These are phyloP conservation scores for Amylostereum areolatum DNA, from an alignment of 1,284 basidiomycete species.

Conservation along the genomic window DNA sequence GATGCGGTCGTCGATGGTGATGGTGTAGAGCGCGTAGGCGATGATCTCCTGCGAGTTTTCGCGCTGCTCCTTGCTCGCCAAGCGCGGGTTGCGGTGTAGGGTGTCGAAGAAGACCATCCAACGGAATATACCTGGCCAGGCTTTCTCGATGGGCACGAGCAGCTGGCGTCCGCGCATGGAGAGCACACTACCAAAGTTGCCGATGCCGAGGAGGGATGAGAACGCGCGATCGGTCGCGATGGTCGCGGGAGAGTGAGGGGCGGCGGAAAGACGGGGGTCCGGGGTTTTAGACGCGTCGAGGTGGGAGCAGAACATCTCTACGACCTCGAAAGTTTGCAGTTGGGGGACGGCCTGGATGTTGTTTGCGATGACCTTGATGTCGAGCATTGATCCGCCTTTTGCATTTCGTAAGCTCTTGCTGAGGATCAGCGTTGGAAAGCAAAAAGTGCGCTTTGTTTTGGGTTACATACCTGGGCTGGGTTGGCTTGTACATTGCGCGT, in stretches of 20 bases:
- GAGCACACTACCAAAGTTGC: conserved; percentile 25
- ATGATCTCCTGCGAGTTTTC: conserved; percentile 24
- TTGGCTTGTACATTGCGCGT: background rate
- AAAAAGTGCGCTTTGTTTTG: too few species aligned
- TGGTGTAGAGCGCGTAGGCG: conserved; percentile 22
- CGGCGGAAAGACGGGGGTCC: conserved; percentile 8
- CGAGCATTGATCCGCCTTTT: background rate
- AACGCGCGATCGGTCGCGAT: conserved; percentile 22
- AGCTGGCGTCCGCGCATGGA: conserved; percentile 9
- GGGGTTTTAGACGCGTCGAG: conserved; percentile 19
- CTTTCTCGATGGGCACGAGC: conserved; percentile 18
- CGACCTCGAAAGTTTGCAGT: conserved; percentile 5
- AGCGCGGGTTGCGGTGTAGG: conserved; percentile 7
- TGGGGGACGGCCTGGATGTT: conserved; percentile 1
- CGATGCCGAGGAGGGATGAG: conserved; percentile 26
- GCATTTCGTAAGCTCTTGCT: conserved; percentile 1
- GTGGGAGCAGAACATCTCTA: conserved; percentile 19
- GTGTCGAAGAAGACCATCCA: conserved; percentile 30
- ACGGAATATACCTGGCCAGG: conserved; percentile 31
- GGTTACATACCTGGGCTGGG: background rate
- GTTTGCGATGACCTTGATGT: conserved; percentile 4
- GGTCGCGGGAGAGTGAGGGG: conserved; percentile 9
- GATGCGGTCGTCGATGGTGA: conserved; percentile 21
- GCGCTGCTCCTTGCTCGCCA: conserved; percentile 10
- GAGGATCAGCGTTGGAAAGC: background rate